A percentile compares a stretch with the other conserved stretches of the same genome.
Evolutionary conservation across 345 rosid genomes (phyloP).

Genomic region (Leavenworthia alabamica): DNA sequence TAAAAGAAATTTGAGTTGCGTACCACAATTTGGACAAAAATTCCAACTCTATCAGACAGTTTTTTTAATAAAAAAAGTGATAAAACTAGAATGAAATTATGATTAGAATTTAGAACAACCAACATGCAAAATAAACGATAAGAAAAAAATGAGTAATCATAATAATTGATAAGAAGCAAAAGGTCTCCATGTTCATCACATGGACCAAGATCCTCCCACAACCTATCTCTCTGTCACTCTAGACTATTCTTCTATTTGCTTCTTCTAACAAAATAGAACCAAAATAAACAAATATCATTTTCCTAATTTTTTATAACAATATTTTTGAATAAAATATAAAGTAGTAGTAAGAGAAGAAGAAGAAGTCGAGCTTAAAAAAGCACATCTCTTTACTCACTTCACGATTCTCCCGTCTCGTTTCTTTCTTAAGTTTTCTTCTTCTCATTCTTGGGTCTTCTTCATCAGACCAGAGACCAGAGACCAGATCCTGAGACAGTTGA

Average conservation of each 20-base stretch:
- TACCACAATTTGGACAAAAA: too few species aligned
- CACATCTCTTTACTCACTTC: conserved; percentile 40
- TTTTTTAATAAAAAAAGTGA: not conserved
- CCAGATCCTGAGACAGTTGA: conserved; percentile 22
- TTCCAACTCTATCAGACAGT: not conserved
- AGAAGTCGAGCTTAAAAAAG: conserved; percentile 33
- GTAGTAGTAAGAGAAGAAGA: not conserved
- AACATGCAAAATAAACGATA: not conserved
- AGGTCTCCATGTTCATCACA: conserved; percentile 26
- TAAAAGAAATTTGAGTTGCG: not conserved
- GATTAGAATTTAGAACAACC: not conserved
- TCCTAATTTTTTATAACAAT: not conserved
- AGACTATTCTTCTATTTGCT: conserved; percentile 19
- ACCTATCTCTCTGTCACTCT: conserved; percentile 21
- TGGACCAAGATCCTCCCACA: conserved; percentile 22
- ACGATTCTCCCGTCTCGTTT: conserved; percentile 44
- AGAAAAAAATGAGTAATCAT: not conserved
- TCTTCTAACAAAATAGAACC: conserved; percentile 12
- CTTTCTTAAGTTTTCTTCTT: conserved; percentile 17
- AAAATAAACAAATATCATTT: not conserved
- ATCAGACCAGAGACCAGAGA: too few species aligned
- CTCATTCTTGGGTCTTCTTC: conserved; percentile 14
- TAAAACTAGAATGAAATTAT: not conserved
- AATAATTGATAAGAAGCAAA: conserved; percentile 4
- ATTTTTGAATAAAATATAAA: not conserved